phyloP scores from a whole-genome alignment of 2,329 filamentous ascomycete genomes.

The Dothistroma pini region DNA sequence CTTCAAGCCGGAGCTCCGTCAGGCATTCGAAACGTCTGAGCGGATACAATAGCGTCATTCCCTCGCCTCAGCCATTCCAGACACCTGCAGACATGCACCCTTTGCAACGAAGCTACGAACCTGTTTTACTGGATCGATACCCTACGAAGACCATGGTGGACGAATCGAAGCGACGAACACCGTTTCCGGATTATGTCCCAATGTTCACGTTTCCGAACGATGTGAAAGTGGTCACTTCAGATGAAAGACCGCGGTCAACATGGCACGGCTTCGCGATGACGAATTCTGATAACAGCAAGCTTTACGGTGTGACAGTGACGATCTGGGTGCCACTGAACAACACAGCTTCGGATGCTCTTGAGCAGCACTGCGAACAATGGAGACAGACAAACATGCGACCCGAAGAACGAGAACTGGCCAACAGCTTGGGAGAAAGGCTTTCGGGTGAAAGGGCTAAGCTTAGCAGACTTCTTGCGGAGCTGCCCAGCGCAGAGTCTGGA shows the following conservation, averaged over 20 bases:
- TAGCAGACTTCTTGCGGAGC: slow-evolving; percentile 77
- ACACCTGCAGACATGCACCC: slow-evolving; percentile 93
- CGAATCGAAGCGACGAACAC: slow-evolving; percentile 73
- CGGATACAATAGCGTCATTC: slow-evolving; percentile 98
- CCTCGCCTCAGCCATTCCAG: slow-evolving; percentile 84
- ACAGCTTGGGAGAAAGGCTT: slow-evolving; percentile 82
- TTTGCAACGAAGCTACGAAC: slow-evolving; percentile 88
- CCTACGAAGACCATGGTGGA: slow-evolving; percentile 79
- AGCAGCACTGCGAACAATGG: slow-evolving; percentile 57
- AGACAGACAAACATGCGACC: slow-evolving; percentile 70
- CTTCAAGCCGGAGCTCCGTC: slow-evolving; percentile 66
- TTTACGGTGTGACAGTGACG: slow-evolving; percentile 87
- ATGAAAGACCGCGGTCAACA: slow-evolving; percentile 88
- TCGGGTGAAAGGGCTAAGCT: slow-evolving; percentile 85
- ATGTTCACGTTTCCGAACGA: slow-evolving; percentile 99
- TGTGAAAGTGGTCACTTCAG: slow-evolving; percentile 92
- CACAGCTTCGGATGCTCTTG: slow-evolving; percentile 77
- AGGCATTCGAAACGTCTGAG: slow-evolving; percentile 85
- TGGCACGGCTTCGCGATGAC: slow-evolving; percentile 99
- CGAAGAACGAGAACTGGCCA: slow-evolving; percentile 86
- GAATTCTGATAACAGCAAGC: slow-evolving; percentile 80
- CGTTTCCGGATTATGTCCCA: slow-evolving; percentile 94
- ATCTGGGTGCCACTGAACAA: slow-evolving; percentile 87
- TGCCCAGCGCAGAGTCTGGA: slow-evolving; percentile 76
- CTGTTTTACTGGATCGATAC: slow-evolving; percentile 91